Evolutionary conservation across 345 rosid species (phyloP).

Genomic region (Luvunga scandens): DNA sequence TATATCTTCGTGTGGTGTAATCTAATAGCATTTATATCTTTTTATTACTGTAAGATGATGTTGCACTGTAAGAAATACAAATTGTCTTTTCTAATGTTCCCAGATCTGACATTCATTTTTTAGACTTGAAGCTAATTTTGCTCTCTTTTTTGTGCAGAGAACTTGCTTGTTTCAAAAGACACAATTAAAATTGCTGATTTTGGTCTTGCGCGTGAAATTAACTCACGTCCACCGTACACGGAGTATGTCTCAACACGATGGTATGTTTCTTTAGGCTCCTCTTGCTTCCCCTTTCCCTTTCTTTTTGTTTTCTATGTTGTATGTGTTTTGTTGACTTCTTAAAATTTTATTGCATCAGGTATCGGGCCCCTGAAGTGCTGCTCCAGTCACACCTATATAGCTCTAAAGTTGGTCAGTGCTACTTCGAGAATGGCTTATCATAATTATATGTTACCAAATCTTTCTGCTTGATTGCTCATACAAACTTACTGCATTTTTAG

Average conservation of each 20-base stretch:
- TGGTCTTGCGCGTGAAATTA: constrained; percentile 90
- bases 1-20: not conserved
- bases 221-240: constrained; percentile 83
- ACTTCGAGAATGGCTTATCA: not conserved
- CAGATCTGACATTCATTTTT: not conserved
- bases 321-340: not conserved
- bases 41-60: not conserved
- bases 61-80: too few species aligned
- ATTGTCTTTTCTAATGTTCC: not conserved
- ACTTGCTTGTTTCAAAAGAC: constrained; percentile 72
- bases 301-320: not conserved
- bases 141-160: constrained; percentile 45
- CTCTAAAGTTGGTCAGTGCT: constrained; percentile 85
- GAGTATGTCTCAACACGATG: constrained; percentile 95
- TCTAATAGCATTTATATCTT: not conserved
- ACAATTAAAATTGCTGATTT: constrained; percentile 92
- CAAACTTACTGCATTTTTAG: constrained; percentile 26
- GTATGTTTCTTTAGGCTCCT: constrained; percentile 38
- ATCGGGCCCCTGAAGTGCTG: constrained; percentile 96
- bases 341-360: constrained; percentile 47
- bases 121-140: not conserved
- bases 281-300: not conserved
- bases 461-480: constrained; percentile 1
- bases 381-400: constrained; percentile 74
- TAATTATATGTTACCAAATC: not conserved